Evolutionary conservation across 75 land plant species (phyloP).

Genomic region (Azolla pinnata): DNA sequence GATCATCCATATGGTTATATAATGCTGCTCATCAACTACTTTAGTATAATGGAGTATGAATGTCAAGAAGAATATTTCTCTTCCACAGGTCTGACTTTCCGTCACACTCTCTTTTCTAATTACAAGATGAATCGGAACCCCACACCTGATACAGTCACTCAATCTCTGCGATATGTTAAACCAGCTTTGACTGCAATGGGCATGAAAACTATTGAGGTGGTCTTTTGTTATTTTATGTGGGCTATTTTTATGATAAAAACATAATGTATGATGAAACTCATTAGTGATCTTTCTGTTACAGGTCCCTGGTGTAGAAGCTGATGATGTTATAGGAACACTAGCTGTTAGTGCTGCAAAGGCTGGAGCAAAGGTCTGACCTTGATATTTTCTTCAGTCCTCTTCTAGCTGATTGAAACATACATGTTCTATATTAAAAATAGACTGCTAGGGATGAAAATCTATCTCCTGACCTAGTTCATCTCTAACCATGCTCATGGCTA

Average conservation of each 20-base stretch:
- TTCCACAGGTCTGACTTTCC: constrained; percentile 53
- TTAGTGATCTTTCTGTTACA: constrained; percentile 44
- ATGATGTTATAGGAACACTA: constrained; percentile 91
- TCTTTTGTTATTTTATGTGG: not conserved
- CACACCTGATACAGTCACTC: constrained; percentile 85
- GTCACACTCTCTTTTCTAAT: constrained; percentile 53
- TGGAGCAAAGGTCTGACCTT: constrained; percentile 59
- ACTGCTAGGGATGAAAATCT: too few relatives aligned
- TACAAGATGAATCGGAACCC: constrained; percentile 84
- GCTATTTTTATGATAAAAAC: not conserved
- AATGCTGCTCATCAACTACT: too few relatives aligned
- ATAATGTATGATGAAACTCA: constrained; percentile 29
- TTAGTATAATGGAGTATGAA: too few relatives aligned
- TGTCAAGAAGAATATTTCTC: not conserved
- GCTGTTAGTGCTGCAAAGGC: constrained; percentile 62
- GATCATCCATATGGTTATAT: too few relatives aligned
- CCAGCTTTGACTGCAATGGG: constrained; percentile 81
- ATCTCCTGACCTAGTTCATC: too few relatives aligned
- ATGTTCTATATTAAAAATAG: too few relatives aligned
- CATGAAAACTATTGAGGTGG: constrained; percentile 72
- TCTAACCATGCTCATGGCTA: too few relatives aligned
- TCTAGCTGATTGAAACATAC: too few relatives aligned
- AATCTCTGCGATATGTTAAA: constrained; percentile 62
- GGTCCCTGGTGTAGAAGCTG: constrained; percentile 96
- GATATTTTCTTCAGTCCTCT: too few relatives aligned